Evolutionary conservation across 306 rosid genomes (phyloP), one percentile per base, ranked within the genome.

Genomic region (Bauhinia variegata): DNA sequence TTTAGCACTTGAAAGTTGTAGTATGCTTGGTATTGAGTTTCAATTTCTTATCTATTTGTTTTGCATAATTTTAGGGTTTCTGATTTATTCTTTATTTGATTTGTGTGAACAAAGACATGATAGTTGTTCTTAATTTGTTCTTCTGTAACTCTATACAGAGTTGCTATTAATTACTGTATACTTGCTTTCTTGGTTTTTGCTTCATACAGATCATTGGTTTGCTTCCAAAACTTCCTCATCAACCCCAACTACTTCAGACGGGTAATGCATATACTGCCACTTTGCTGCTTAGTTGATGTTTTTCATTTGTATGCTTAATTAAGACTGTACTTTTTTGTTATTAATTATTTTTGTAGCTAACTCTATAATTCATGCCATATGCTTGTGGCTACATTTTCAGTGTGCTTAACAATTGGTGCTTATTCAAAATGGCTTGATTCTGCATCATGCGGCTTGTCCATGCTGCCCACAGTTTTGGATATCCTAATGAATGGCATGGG

Each of bases 341-440:
- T 67, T 65, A 50, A 52, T 68, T 55, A 69, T 33, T 49, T 19
- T 68, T 44, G 31, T 46, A 28, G 53, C 61, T 48, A 18, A 52
- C 60, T 23, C 44, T 59, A 59, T 44, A 66, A 57, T 74, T 68
- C 43, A 37, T 55, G 48, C 23, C 41, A 10, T 70, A 47, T 62
- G 37, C 58, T 37, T 61, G 52, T 60, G 76, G 77, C 61, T 56
- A 78, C 48, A 50, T 67, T 84, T 86, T 79, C 87, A 95, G 99
- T 91, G 75, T 95, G 99, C 82, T 69, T 80, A 59, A 88, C 96
- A 32, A 83, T 91, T 61, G 99, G 99, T 77, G 96, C 95, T 46
- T 95, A 95, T 83, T 95, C 99, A 63, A 95, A 79, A 76, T 95
- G 99, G 99, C 86, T 95, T 64, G 96, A 95, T 82, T 84, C 95